Evolutionary conservation across 1,139 yeast genomes (phyloP).

Genomic region (Lizanozyma gosingica): DNA sequence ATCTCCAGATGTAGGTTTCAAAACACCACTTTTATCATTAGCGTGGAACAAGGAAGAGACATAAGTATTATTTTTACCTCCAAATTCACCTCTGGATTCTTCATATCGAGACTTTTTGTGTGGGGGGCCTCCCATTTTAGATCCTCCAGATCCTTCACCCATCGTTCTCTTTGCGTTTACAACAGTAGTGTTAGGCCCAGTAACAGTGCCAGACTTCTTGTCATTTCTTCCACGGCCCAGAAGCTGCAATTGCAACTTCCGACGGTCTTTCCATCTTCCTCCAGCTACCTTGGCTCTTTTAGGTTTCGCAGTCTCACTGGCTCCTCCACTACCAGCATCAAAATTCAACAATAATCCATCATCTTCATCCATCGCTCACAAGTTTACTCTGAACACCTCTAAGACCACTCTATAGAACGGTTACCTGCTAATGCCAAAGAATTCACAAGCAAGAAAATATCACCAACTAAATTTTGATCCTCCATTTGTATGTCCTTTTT

Average conservation of each 20-base stretch:
- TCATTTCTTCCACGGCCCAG: conserved; percentile 38
- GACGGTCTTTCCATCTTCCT: conserved; percentile 74
- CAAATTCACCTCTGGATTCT: conserved; percentile 39
- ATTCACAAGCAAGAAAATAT: no score
- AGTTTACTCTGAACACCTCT: no score
- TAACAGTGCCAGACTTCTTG: conserved; percentile 9
- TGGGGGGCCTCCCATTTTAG: conserved; percentile 7
- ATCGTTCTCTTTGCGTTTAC: neutral
- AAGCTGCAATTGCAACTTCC: conserved; percentile 43
- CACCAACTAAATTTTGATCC: neutral
- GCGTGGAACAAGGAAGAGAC: conserved; percentile 86
- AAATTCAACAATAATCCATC: conserved; percentile 65
- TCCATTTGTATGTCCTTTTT: no score
- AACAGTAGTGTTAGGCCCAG: conserved; percentile 3
- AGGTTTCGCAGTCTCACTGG: conserved; percentile 8
- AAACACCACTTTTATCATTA: conserved; percentile 11
- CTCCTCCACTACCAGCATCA: conserved; percentile 27
- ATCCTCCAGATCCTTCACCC: neutral
- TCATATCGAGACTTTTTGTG: conserved; percentile 22
- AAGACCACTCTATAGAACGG: no score
- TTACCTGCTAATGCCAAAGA: no score
- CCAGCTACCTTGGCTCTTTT: conserved; percentile 41
- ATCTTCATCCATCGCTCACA: conserved; percentile 29
- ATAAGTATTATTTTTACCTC: conserved; percentile 48
- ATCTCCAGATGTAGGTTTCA: conserved; percentile 8